Base-by-base conservation (phyloP, 768 basidiomycete genomes). In the Russula sp. region DNA sequence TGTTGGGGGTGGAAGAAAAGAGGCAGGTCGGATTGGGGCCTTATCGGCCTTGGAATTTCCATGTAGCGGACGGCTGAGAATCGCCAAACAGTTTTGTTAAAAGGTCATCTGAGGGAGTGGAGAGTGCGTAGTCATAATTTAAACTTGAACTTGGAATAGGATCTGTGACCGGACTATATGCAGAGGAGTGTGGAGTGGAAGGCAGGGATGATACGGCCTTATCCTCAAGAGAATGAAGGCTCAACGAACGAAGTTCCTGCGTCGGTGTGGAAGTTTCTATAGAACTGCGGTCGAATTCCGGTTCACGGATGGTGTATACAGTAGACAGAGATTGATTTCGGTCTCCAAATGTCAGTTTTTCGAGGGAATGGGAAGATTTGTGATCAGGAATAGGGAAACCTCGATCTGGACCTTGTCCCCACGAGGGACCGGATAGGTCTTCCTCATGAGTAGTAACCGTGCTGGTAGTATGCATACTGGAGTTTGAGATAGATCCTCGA, bases 151-250 rank as follows among this genome's bases (percentile, higher is more conserved):
- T 71, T 54, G 76, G 20, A 44, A 2, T 44, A 8, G 6, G 70
- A 49, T 75, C 53, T 6, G 84, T 90, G 75, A 81, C 60, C 91
- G 83, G 52, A 34, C 34, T 5, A 34, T 34, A 34, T 34, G 10
- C 10, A 34, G 90, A 91, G 0, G 92, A 90, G 50, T 91, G 82
- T 2, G 91, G 91, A 2, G 89, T 84, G n/a, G 84, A 76, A 2
- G 80, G 71, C 54, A 76, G 61, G 49, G 62, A 66, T 38, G 73
- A 71, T 40, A 18, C 26, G 63, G 69, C 53, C 69, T 73, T 67
- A 61, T 74, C 71, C 68, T 70, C 71, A 69, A 69, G 52, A 42
- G 66, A 59, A 34, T 64, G 42, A 49, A 73, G 55, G 73, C 72
- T 75, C 10, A 68, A 63, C 32, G 59, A 36, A 38, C 24, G 57